Base-by-base conservation (phyloP, 768 basidiomycete genomes). In the Trametopsis cervina region DNA sequence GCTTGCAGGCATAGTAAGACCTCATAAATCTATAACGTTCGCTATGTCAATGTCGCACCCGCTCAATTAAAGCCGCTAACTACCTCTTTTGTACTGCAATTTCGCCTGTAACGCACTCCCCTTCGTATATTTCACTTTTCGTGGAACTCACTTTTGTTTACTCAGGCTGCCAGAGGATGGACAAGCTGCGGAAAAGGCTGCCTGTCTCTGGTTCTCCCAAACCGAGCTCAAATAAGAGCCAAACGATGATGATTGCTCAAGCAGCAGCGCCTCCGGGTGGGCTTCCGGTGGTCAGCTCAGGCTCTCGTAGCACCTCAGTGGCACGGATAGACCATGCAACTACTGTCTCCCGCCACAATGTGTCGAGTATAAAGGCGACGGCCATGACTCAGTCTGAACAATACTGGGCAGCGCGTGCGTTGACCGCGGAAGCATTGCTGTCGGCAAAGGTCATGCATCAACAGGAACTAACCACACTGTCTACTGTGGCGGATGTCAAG, bases 321-420 rank as follows among this genome's bases (percentile, higher is more conserved):
- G 12, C 49, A 15, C 11, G 11, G 17, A n/a, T 24, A 23, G 7
- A 35, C 37, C 2, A 36, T 15, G 26, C 13, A 22, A 10, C 38
- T 45, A 23, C 21, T 18, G 22, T 23, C 42, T 20, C 25, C 36
- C 12, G 22, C 38, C 25, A 22, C 24, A 15, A 26, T 29, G 22
- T 18, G 6, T 5, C 4, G 18, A 22, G 6, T 40, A 44, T n/a
- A 29, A 5, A 24, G 5, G 46, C 17, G 5, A 49, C 44, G 15
- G 49, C 55, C 1, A 37, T 53, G 13, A 49, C 51, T 2, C 38
- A 46, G 1, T 29, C 52, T 2, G 81, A 80, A 54, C 78, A 76
- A 51, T 83, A 84, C 57, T 87, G 85, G 85, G 80, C 79, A 22
- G 66, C 75, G 13, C 76, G 85, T 2, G 83, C 85, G 2, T 54